phyloP scores from a whole-genome alignment of 345 rosid genomes.

The Erodium maritimum region DNA sequence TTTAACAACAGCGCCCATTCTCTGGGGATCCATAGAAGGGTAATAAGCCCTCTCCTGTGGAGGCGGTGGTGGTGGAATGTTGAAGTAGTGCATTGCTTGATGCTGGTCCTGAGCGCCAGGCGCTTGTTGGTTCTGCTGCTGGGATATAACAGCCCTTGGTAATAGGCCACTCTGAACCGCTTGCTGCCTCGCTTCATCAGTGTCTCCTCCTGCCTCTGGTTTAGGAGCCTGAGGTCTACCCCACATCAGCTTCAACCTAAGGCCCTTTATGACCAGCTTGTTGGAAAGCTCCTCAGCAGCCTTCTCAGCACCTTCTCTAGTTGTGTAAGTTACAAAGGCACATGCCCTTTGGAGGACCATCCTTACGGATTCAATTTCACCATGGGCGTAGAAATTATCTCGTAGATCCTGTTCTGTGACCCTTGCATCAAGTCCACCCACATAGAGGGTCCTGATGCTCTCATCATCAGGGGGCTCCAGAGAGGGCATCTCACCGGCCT shows the following conservation, averaged over 20 bases:
- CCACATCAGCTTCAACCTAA: slow-evolving; percentile 90
- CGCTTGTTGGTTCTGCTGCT: slow-evolving; percentile 58
- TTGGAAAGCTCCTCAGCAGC: slow-evolving; percentile 88
- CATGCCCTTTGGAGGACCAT: slow-evolving; percentile 81
- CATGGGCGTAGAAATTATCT: slow-evolving; percentile 82
- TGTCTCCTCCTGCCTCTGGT: slow-evolving; percentile 56
- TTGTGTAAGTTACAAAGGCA: slow-evolving; percentile 90
- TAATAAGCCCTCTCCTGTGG: slow-evolving; percentile 67
- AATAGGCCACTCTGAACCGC: slow-evolving; percentile 71
- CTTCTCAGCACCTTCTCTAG: slow-evolving; percentile 94
- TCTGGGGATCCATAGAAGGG: slow-evolving; percentile 96
- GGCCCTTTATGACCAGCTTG: slow-evolving; percentile 75
- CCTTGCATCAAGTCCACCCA: slow-evolving; percentile 82
- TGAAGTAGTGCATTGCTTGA: slow-evolving; percentile 57
- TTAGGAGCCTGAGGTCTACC: slow-evolving; percentile 84
- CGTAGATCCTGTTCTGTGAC: slow-evolving; percentile 80
- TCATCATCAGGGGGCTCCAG: slow-evolving; percentile 86
- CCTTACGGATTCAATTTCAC: slow-evolving; percentile 78
- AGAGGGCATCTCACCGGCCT: slow-evolving; percentile 97
- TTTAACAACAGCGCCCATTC: slow-evolving; percentile 84
- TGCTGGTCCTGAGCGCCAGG: slow-evolving; percentile 42
- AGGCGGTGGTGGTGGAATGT: slow-evolving; percentile 57
- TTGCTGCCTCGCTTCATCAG: slow-evolving; percentile 62
- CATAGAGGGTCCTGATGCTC: slow-evolving; percentile 79
- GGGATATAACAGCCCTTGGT: slow-evolving; percentile 79